phyloP scores from a whole-genome alignment of 768 basidiomycete species.

The Amanita jacksonii region DNA sequence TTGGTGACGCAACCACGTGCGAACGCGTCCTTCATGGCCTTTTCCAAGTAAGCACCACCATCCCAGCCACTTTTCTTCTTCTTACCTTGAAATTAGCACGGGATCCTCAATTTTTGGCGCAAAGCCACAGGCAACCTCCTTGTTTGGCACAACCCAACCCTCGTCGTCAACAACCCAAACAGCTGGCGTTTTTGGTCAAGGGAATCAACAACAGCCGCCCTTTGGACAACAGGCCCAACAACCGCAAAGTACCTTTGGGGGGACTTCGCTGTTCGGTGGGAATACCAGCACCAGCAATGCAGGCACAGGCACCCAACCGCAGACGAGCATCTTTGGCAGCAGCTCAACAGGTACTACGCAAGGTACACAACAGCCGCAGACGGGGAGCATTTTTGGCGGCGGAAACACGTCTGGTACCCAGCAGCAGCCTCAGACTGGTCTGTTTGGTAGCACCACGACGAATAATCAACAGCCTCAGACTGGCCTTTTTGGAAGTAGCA shows the following conservation, averaged over 20 bases:
- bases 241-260: conserved; percentile 6
- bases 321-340: background rate
- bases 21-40: background rate
- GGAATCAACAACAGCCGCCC: conserved; percentile 14
- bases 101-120: conserved; percentile 29
- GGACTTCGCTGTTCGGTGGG: background rate
- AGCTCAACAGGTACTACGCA: conserved; percentile 1
- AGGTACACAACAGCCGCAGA: conserved; percentile 3
- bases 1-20: too few relatives aligned
- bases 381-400: background rate
- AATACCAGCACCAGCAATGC: background rate
- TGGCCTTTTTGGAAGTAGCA: conserved; percentile 20
- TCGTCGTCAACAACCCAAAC: conserved; percentile 16
- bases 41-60: background rate
- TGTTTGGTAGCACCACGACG: conserved; percentile 4
- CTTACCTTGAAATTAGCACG: background rate
- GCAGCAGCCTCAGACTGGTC: background rate
- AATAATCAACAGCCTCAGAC: conserved; percentile 13
- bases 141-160: conserved; percentile 26
- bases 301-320: background rate
- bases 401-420: background rate
- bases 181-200: conserved; percentile 15
- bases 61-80: background rate
- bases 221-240: conserved; percentile 15
- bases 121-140: conserved; percentile 23